Base-by-base conservation (phyloP, 495 filamentous ascomycete genomes). In the Neurospora tetraspora region DNA sequence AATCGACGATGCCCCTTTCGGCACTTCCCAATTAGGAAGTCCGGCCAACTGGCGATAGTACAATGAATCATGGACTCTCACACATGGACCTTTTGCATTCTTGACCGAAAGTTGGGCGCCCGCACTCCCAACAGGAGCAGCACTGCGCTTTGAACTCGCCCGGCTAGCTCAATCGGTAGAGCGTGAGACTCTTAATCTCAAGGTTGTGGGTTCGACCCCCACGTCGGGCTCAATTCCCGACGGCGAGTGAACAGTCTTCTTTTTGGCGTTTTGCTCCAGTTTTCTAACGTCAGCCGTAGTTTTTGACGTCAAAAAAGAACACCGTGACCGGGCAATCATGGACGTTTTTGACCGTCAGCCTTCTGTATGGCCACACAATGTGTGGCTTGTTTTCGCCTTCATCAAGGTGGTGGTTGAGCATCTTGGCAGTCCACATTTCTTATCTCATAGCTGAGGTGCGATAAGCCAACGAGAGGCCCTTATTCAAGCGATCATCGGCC, bases 141-240 rank as follows among this genome's bases (percentile, higher is more conserved):
- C n/a, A 61, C 53, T 61, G 53, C 53, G 53, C 53, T 31, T 61
- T 53, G 45, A 53, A 61, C 47, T 59, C 47, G 69, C 69, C 69
- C 69, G 77, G 87, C 86, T 90, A 89, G 87, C 87, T 90, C 88
- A 89, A 89, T 90, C 88, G 88, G 88, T 88, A 89, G 88, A 89
- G 88, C 88, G 88, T 89, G 85, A 88, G 88, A 89, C 88, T 90
- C 87, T 89, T 89, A 89, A 61, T 61, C 53, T 61, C 53, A 31
- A 61, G 53, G 53, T 31, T 61, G 53, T 61, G 53, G 23, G 23
- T 61, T 61, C 53, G 53, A 61, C 53, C 53, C 53, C 53, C 53
- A 34, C 53, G 53, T 61, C 53, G 53, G 27, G 53, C 53, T 61
- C 53, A 61, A 61, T 61, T 61, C 53, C 53, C 27, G 53, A 12